A percentile compares a stretch with the other conserved stretches of the same genome.
Evolutionary conservation across 1,139 yeast species (phyloP).

Genomic region (Yamadazyma sp.): DNA sequence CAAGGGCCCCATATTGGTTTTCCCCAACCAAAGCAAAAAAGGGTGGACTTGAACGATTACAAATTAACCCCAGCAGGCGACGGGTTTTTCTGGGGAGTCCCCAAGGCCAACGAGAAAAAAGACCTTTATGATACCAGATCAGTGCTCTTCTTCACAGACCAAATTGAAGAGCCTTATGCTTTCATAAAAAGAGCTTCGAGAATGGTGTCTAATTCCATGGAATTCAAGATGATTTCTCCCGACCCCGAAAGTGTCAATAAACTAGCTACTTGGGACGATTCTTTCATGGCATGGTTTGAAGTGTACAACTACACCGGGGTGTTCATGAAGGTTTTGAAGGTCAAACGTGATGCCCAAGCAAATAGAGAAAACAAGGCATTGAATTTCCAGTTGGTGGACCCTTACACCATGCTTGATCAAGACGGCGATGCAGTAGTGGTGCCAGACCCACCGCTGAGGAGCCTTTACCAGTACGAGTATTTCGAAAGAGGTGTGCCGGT

Average conservation of each 20-base stretch:
- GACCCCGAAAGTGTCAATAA: conserved; percentile 11
- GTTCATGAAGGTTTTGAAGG: conserved; percentile 24
- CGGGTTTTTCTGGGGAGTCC: conserved; percentile 31
- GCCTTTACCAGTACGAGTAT: conserved; percentile 10
- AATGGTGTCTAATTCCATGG: conserved; percentile 24
- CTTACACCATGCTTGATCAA: conserved; percentile 30
- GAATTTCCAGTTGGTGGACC: conserved; percentile 28
- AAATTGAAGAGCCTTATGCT: conserved; percentile 15
- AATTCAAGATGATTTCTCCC: conserved; percentile 30
- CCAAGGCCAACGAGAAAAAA: conserved; percentile 6
- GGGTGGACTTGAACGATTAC: conserved; percentile 29
- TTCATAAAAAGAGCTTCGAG: conserved; percentile 20
- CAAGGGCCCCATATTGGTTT: too few species aligned
- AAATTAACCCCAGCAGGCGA: conserved; percentile 27
- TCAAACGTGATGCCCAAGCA: conserved; percentile 23
- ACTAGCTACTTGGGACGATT: conserved; percentile 30
- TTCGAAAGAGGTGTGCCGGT: conserved; percentile 2
- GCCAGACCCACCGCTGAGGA: conserved; percentile 19
- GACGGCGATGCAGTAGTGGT: conserved; percentile 27
- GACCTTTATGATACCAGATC: conserved; percentile 18
- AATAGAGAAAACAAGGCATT: conserved; percentile 14
- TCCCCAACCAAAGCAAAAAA: conserved; percentile 22
- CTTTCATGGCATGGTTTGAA: conserved; percentile 39
- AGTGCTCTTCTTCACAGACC: conserved; percentile 27
- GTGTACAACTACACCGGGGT: conserved; percentile 35